A percentile compares a stretch with the other conserved stretches of the same genome.
Conservation (phyloP, 441 rosid species). For the Euphorbia corollata region DNA sequence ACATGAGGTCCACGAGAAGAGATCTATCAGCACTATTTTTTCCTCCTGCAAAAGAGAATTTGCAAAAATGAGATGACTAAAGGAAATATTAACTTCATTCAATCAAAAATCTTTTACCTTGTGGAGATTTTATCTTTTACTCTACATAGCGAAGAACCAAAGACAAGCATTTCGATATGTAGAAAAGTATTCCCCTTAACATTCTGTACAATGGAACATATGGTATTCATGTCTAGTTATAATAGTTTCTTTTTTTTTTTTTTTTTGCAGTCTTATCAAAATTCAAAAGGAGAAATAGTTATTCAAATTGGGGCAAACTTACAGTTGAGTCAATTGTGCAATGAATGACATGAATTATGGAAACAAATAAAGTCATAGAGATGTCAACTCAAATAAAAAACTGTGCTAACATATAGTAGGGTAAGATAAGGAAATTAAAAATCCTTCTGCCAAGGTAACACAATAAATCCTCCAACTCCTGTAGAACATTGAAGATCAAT, state of each 20-base stretch:
- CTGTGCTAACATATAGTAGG: not conserved
- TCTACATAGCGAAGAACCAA: not conserved
- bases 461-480: not conserved
- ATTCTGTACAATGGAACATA: not conserved
- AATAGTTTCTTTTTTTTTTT: too few species aligned
- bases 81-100: not conserved
- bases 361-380: not conserved
- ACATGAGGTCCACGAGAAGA: slow-evolving; percentile 61
- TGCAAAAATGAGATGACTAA: slow-evolving; percentile 12
- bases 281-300: not conserved
- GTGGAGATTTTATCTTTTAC: not conserved
- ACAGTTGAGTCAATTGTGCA: not conserved
- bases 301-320: not conserved
- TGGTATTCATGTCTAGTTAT: not conserved
- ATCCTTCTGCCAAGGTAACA: not conserved
- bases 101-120: not conserved
- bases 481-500: too few species aligned
- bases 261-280: not conserved
- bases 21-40: slow-evolving; percentile 76
- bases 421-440: not conserved
- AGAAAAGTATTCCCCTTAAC: not conserved
- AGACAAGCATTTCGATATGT: not conserved
- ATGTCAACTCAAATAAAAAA: not conserved
- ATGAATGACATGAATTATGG: not conserved
- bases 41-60: slow-evolving; percentile 42